phyloP scores from a whole-genome alignment of 176 grass and related monocot genomes.

The Cymbopogon citratus region DNA sequence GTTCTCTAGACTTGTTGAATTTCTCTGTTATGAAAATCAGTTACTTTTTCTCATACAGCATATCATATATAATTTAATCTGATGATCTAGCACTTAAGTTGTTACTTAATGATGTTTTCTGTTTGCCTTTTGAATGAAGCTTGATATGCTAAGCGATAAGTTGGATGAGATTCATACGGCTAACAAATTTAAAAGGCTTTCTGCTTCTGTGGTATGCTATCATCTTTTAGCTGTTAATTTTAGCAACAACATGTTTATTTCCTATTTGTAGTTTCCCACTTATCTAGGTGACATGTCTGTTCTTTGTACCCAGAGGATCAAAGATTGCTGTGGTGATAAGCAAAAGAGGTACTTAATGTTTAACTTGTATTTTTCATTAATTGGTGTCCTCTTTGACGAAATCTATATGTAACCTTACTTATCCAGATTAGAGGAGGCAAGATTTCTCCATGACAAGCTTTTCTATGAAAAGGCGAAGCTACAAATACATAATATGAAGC shows the following conservation, averaged over 20 bases:
- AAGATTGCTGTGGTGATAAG: constrained; percentile 32
- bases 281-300: constrained; percentile 24
- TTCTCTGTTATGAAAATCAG: not conserved
- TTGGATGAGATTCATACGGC: constrained; percentile 49
- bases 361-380: not conserved
- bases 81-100: constrained; percentile 3
- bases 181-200: constrained; percentile 60
- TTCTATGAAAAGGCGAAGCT: constrained; percentile 60
- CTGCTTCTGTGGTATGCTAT: constrained; percentile 65
- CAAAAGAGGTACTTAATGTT: constrained; percentile 51
- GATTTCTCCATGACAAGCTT: constrained; percentile 62
- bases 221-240: constrained; percentile 21
- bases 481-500: constrained; percentile 67
- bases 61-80: constrained; percentile 3
- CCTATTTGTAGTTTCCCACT: constrained; percentile 30
- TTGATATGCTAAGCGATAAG: constrained; percentile 50
- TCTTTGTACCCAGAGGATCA: constrained; percentile 54
- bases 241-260: constrained; percentile 20
- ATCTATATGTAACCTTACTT: constrained; percentile 3
- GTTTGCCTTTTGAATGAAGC: constrained; percentile 53
- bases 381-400: not conserved
- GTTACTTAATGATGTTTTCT: constrained; percentile 25
- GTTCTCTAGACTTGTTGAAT: constrained; percentile 1
- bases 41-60: not conserved
- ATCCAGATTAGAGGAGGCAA: constrained; percentile 58